Evolutionary conservation across 2,329 filamentous ascomycete genomes (phyloP), one percentile per base, ranked within the genome.

Genomic region (Ophiostoma perfectum): DNA sequence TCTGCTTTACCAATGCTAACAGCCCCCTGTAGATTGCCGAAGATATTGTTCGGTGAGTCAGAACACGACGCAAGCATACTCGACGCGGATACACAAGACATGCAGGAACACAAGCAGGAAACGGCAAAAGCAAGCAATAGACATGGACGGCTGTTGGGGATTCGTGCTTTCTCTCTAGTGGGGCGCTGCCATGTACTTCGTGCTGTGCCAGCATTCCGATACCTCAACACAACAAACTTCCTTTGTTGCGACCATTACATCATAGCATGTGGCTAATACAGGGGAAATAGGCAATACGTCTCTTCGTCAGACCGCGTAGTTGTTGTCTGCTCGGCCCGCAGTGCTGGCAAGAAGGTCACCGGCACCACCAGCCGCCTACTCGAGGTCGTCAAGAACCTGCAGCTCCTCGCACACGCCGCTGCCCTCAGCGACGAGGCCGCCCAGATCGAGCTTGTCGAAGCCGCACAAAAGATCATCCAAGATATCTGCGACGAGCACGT

Each of bases 311-410:
- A 92, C 76, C 89, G 89, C 78, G 88, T 97, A 72, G 93, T 93
- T 68, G 90, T 99, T 69, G 94, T 99, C 69, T 99, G 95, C 80
- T 99, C 95, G 70, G 95, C 95, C 58, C 85, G 95, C 77, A 97
- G 93, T 80, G 95, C 91, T 70, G 93, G 92, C 71, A 96, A 94
- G 77, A 99, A 99, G 81, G 87, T 89, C 67, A 92, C 96, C 74
- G 95, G 95, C 71, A 99, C 95, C 70, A 99, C 95, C 49, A 98
- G 96, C 80, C 87, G 93, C 90, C 76, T 90, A 67, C 78, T 90
- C 41, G 85, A 85, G 70, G 83, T 89, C 12, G 88, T 84, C 76
- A 80, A 81, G 70, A 84, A 84, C 69, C 79, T 90, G 49, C 81
- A 82, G 68, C 79, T 79, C 27, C 81, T 89, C 64, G 83, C 82